These are phyloP conservation scores for Aspergillus intermedius DNA, from an alignment of 2,329 filamentous ascomycete species.

Conservation along the genomic window DNA sequence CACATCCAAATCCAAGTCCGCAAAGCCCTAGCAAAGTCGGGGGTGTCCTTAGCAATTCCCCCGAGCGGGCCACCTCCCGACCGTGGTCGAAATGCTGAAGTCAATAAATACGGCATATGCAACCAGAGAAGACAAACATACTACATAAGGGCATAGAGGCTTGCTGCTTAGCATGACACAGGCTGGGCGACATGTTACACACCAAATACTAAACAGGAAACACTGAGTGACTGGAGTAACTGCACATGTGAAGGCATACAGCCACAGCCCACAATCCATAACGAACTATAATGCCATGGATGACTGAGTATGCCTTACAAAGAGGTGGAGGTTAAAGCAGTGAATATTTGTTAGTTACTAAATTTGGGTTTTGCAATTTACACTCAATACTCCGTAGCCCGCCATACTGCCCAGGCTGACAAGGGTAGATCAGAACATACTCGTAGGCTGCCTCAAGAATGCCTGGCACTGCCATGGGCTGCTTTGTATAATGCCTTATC, in stretches of 20 bases:
- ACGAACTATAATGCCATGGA: not conserved
- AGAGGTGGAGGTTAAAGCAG: not conserved
- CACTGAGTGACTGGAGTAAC: not conserved
- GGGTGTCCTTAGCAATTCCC: too few relatives aligned
- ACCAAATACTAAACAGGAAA: not conserved
- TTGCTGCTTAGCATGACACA: not conserved
- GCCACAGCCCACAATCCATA: not conserved
- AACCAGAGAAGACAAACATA: not conserved
- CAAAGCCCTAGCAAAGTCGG: too few relatives aligned
- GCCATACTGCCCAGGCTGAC: not conserved
- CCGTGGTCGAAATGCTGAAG: not conserved
- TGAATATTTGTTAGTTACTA: not conserved
- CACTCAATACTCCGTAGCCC: not conserved
- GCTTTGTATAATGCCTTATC: not conserved
- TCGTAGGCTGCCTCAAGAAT: not conserved
- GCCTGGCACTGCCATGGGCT: not conserved
- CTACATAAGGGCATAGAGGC: not conserved
- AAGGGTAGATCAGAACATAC: not conserved
- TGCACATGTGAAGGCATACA: not conserved
- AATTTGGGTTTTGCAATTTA: not conserved
- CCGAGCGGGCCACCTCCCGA: not conserved
- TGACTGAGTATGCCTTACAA: not conserved
- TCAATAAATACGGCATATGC: not conserved
- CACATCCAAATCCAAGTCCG: too few relatives aligned
- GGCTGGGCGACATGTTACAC: not conserved